Evolutionary conservation across 2,329 filamentous ascomycete species (phyloP), one percentile per base, ranked within the genome.

Genomic region (Ceratocystis diversiconidia): DNA sequence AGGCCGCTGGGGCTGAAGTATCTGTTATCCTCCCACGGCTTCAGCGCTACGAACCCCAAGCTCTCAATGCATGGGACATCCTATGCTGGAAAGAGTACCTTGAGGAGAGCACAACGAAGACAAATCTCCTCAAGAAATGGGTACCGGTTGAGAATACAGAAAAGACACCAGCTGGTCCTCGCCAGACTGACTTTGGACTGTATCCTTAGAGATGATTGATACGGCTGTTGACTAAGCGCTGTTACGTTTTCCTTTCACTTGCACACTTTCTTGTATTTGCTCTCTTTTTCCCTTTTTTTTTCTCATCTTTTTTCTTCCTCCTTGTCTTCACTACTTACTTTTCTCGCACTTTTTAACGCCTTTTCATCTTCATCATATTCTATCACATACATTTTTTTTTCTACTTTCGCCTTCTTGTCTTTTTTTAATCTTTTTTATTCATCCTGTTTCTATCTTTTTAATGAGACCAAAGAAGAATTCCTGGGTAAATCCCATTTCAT

Each of bases 51-150:
- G 75, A 73, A 68, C 79, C 74, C 48, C 75, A 72, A 17, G 72
- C 75, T 59, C 72, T 75, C 32, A 76, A 77, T 25, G 70, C 70
- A 15, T 82, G 79, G 79, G 76, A 77, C 63, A 74, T 75, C 0
- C 71, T 82, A 46, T 79, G 79, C 65, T 82, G 80, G 80, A 74
- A 76, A 60, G 80, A 82, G 44, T 75, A 78, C 52, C 70, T 76
- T 6, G 66, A 65, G 2, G 66, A 67, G 15, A 60, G 61, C 15
- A 55, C 57, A 36, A 66, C 28, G 48, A 64, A 52, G 43, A 36
- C 62, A 41, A 63, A 44, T 28, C 61, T 65, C 17, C 32, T 63
- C 25, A 63, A 63, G 15, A 63, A 63, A 25, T 65, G 57, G 64
- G 57, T 55, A 60, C 64, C 63, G 5, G 43, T 65, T 65, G 63